Evolutionary conservation across 352 stramenopile genomes (phyloP).

Genomic region (Pythium chondricola): DNA sequence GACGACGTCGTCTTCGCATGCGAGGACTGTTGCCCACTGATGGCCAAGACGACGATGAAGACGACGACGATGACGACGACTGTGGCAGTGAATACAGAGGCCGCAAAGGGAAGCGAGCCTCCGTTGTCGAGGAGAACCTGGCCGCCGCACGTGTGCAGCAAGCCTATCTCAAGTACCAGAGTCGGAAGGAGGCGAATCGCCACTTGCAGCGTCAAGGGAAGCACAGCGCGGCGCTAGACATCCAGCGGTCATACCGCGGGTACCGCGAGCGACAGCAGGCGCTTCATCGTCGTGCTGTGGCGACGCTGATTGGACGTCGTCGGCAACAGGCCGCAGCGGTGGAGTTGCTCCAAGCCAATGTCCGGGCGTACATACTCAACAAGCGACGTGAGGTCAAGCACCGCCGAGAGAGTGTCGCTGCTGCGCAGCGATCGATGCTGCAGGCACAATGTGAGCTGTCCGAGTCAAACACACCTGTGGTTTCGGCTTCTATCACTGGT

Average conservation of each 20-base stretch:
- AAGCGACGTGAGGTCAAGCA: conserved; percentile 12
- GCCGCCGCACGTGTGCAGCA: conserved; percentile 43
- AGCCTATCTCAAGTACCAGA: conserved; percentile 53
- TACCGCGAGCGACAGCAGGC: conserved; percentile 42
- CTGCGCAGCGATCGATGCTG: conserved; percentile 2
- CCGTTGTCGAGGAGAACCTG: conserved; percentile 38
- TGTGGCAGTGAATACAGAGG: not conserved
- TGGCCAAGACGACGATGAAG: not conserved
- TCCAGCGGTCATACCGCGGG: conserved; percentile 58
- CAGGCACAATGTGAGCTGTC: conserved; percentile 1
- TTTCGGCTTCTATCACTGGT: too few species aligned
- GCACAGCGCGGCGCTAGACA: conserved; percentile 44
- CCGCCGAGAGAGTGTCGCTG: not conserved
- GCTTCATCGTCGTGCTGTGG: conserved; percentile 49
- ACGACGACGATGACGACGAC: conserved; percentile 1
- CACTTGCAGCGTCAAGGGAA: conserved; percentile 40
- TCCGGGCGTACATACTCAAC: conserved; percentile 56
- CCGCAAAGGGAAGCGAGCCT: conserved; percentile 17
- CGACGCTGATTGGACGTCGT: conserved; percentile 35
- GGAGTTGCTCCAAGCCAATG: conserved; percentile 58
- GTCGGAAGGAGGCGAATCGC: conserved; percentile 46
- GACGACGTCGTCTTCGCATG: not conserved
- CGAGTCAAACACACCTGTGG: too few species aligned
- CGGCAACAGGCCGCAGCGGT: conserved; percentile 47
- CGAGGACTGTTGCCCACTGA: not conserved